Conservation (phyloP, 257 asterid species). For the Gentiana straminea region DNA sequence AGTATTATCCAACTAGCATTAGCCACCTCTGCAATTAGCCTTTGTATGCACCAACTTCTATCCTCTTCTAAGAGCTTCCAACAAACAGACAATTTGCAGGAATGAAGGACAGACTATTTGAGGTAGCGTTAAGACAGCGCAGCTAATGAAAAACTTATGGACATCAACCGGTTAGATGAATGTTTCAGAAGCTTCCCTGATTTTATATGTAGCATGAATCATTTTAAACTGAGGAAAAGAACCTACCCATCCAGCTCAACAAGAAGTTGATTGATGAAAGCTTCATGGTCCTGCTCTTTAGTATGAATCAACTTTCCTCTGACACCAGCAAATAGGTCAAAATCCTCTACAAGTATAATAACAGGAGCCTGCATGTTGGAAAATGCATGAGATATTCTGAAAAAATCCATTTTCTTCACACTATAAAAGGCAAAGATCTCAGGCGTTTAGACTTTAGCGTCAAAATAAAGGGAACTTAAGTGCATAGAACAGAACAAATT, state of each 20-base stretch:
- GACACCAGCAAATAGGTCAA: constrained; percentile 97
- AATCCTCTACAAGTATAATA: constrained; percentile 93
- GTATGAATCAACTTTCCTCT: constrained; percentile 88
- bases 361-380: constrained; percentile 76
- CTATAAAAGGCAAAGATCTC: too few species aligned
- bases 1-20: too few species aligned
- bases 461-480: background rate
- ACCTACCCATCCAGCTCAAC: constrained; percentile 98
- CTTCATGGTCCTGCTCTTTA: constrained; percentile 90
- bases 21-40: too few species aligned
- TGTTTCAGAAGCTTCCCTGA: background rate
- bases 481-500: background rate
- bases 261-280: constrained; percentile 95
- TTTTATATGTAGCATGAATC: background rate
- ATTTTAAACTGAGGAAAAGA: background rate
- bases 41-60: too few species aligned
- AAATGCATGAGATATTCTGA: background rate
- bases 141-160: too few species aligned
- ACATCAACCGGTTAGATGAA: too few species aligned
- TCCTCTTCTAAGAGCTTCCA: too few species aligned
- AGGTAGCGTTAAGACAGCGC: too few species aligned
- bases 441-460: too few species aligned
- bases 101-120: too few species aligned
- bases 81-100: too few species aligned
- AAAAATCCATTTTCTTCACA: too few species aligned